Percentiles rank a stretch among this genome's conserved stretches.
These are phyloP conservation scores for Ceratocystis papillata DNA, from an alignment of 2,329 filamentous ascomycete genomes.

Conservation along the genomic window DNA sequence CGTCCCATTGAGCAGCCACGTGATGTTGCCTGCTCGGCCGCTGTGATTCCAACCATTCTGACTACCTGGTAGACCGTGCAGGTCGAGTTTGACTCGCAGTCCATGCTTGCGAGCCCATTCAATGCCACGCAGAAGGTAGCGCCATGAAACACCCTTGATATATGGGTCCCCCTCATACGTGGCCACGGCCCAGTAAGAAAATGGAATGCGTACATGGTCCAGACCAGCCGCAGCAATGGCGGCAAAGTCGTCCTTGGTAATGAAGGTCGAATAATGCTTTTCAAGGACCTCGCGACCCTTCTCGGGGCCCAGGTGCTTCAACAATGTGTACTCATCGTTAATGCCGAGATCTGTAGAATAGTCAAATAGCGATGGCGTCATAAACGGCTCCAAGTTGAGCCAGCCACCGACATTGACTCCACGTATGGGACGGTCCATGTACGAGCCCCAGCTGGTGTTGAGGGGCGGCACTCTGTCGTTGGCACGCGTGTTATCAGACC, in stretches of 20 bases:
- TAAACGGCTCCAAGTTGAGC: constrained; percentile 64
- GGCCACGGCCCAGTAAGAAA: constrained; percentile 50
- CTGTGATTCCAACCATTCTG: constrained; percentile 56
- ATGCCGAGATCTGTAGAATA: constrained; percentile 32
- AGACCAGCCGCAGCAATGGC: constrained; percentile 47
- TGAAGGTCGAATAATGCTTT: constrained; percentile 43
- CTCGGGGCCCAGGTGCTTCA: constrained; percentile 37
- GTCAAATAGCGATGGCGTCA: constrained; percentile 61
- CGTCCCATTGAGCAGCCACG: constrained; percentile 29
- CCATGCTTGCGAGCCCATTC: constrained; percentile 44
- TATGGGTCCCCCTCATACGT: constrained; percentile 41
- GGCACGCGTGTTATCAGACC: constrained; percentile 54
- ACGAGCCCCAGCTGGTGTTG: constrained; percentile 48
- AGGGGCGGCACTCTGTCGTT: constrained; percentile 56
- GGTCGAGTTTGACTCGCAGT: constrained; percentile 48
- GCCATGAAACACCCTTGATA: constrained; percentile 30
- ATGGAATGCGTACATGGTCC: constrained; percentile 48
- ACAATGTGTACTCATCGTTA: constrained; percentile 44
- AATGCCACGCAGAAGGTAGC: constrained; percentile 46
- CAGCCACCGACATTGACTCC: constrained; percentile 65
- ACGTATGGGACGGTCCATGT: constrained; percentile 53
- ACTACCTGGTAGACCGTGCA: constrained; percentile 46
- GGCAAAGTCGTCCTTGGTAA: constrained; percentile 42
- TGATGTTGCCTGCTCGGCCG: constrained; percentile 37
- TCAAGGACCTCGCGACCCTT: constrained; percentile 37